phyloP scores from a whole-genome alignment of 495 filamentous ascomycete genomes.

The Umbilicaria muhlenbergii region DNA sequence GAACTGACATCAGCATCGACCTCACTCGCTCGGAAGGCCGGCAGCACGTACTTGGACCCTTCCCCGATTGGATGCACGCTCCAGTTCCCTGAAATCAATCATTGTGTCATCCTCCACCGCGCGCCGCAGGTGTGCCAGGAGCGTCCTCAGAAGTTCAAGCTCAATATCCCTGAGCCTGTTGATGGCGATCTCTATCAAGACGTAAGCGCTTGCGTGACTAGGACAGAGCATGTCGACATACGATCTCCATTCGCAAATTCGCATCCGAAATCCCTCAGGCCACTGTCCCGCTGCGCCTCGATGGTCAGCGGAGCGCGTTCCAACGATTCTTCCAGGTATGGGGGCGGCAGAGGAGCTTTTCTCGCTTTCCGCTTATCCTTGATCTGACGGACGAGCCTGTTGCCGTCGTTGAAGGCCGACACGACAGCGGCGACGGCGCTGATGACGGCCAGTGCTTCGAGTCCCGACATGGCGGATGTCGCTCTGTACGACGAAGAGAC shows the following conservation, averaged over 20 bases:
- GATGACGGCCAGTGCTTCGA: slow-evolving; percentile 11
- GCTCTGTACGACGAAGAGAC: too few relatives aligned
- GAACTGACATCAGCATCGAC: too few relatives aligned
- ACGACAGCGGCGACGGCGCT: slow-evolving; percentile 10
- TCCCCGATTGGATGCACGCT: slow-evolving; percentile 8
- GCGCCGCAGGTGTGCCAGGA: slow-evolving; percentile 6
- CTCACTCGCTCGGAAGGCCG: too few relatives aligned
- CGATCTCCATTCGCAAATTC: slow-evolving; percentile 5
- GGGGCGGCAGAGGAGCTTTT: slow-evolving; percentile 4
- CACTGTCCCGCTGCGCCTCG: slow-evolving; percentile 4
- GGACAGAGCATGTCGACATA: not conserved
- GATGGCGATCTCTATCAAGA: slow-evolving; percentile 16
- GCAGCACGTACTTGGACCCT: not conserved
- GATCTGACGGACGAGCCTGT: slow-evolving; percentile 7
- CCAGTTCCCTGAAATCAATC: slow-evolving; percentile 6
- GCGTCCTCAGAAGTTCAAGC: slow-evolving; percentile 6
- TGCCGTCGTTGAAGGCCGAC: slow-evolving; percentile 9
- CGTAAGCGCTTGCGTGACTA: not conserved
- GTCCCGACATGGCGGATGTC: slow-evolving; percentile 4
- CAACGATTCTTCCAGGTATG: slow-evolving; percentile 7
- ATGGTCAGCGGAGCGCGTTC: slow-evolving; percentile 5
- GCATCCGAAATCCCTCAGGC: slow-evolving; percentile 4
- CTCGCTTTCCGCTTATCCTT: slow-evolving; percentile 9
- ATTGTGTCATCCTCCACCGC: slow-evolving; percentile 11
- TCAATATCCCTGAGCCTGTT: slow-evolving; percentile 5